Conservation (phyloP, 306 rosid species). For the Pachyrhizus erosus region DNA sequence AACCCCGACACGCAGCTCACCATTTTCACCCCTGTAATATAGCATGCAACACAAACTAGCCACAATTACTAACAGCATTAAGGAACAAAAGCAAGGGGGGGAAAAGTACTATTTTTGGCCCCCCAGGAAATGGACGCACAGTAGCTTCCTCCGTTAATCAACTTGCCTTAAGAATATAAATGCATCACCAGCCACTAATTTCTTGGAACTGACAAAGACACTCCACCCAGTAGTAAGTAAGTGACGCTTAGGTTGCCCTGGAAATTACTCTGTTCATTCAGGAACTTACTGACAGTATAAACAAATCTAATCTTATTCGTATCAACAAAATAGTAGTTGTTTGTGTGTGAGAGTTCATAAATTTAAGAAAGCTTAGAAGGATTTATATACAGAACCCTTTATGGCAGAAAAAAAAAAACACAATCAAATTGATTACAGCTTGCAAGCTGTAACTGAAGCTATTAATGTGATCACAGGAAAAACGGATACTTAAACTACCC, state of each 20-base stretch:
- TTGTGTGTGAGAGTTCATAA: neutral
- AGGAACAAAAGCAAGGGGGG: neutral
- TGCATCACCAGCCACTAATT: conserved; percentile 31
- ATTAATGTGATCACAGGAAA: no score
- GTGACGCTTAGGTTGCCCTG: conserved; percentile 31
- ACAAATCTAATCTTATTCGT: neutral
- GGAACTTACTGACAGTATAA: conserved; percentile 10
- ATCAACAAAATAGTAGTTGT: neutral
- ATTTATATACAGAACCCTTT: neutral
- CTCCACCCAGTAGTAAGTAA: conserved; percentile 35
- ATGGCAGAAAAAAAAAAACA: neutral
- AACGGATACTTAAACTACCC: neutral
- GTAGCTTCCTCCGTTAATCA: neutral
- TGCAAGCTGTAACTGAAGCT: neutral
- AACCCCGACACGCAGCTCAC: conserved; percentile 31
- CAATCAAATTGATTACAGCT: neutral
- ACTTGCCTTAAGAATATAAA: conserved; percentile 35
- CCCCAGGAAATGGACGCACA: neutral
- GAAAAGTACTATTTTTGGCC: neutral
- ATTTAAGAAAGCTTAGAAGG: neutral
- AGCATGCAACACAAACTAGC: neutral
- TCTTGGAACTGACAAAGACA: conserved; percentile 32
- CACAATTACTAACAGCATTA: neutral
- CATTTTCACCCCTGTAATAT: conserved; percentile 24
- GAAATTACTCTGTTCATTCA: neutral